Evolutionary conservation across 2,329 filamentous ascomycete species (phyloP).

Genomic region (Microcera coccophila): DNA sequence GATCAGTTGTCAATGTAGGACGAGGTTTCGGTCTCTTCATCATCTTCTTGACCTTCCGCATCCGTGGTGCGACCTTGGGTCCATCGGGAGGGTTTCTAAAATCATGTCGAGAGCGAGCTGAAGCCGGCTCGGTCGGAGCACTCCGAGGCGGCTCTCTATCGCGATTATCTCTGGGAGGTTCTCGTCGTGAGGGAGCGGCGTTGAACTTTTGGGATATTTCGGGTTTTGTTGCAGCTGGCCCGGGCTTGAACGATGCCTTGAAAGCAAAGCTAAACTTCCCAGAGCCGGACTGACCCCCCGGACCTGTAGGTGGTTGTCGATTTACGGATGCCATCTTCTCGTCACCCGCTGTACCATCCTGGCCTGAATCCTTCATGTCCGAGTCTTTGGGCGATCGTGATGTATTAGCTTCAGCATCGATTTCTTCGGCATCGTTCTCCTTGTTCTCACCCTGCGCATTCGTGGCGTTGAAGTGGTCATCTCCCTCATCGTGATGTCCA

Average conservation of each 20-base stretch:
- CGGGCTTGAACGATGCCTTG: constrained; percentile 65
- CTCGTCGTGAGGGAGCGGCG: constrained; percentile 52
- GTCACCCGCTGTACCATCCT: constrained; percentile 44
- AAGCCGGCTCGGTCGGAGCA: constrained; percentile 53
- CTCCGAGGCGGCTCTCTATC: constrained; percentile 47
- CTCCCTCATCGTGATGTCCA: constrained; percentile 20
- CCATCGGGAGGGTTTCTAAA: constrained; percentile 32
- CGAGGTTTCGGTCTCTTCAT: constrained; percentile 68
- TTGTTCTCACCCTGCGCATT: constrained; percentile 7
- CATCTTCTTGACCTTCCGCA: constrained; percentile 62
- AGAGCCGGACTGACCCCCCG: constrained; percentile 45
- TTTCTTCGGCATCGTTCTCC: constrained; percentile 14
- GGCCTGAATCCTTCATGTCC: constrained; percentile 6
- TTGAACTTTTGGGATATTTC: constrained; percentile 68
- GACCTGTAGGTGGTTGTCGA: constrained; percentile 51
- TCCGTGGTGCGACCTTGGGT: constrained; percentile 43
- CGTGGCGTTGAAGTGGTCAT: constrained; percentile 5
- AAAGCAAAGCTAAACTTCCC: constrained; percentile 92
- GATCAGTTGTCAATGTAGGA: constrained; percentile 66
- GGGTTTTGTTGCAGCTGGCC: constrained; percentile 55
- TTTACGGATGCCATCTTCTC: constrained; percentile 51
- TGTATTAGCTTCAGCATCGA: constrained; percentile 14
- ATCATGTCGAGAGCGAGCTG: constrained; percentile 40
- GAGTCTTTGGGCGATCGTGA: constrained; percentile 26
- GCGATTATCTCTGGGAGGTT: constrained; percentile 24